phyloP scores from a whole-genome alignment of 345 rosid species.

The Excoecaria agallocha region DNA sequence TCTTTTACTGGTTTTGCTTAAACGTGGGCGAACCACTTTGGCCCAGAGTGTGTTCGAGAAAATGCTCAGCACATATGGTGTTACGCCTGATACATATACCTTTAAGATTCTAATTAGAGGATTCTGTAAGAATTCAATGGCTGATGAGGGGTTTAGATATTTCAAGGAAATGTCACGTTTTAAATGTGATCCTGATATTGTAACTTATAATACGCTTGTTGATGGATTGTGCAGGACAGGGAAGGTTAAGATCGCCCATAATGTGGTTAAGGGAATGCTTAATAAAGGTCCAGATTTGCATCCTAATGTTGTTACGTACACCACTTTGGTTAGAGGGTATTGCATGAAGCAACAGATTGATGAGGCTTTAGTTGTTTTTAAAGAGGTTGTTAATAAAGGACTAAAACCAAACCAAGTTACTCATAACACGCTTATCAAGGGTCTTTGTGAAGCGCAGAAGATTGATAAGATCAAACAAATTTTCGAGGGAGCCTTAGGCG shows the following conservation, averaged over 20 bases:
- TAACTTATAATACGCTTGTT: conserved; percentile 74
- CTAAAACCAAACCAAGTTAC: conserved; percentile 58
- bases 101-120: conserved; percentile 71
- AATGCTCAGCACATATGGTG: conserved; percentile 75
- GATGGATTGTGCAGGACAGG: conserved; percentile 83
- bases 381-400: conserved; percentile 49
- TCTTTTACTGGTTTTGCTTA: conserved; percentile 57
- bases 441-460: conserved; percentile 61
- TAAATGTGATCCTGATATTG: conserved; percentile 58
- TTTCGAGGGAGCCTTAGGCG: conserved; percentile 34
- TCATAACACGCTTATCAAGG: conserved; percentile 70
- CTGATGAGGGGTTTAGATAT: conserved; percentile 56
- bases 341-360: conserved; percentile 67
- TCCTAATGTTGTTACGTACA: conserved; percentile 69
- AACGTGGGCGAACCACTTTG: conserved; percentile 70
- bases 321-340: conserved; percentile 77
- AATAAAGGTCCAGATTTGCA: conserved; percentile 40
- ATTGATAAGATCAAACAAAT: conserved; percentile 55
- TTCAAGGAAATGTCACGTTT: conserved; percentile 56
- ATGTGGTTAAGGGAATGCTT: conserved; percentile 65
- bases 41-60: conserved; percentile 63
- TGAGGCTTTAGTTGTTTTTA: conserved; percentile 56
- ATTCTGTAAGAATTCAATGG: conserved; percentile 70
- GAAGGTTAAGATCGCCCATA: conserved; percentile 67
- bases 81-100: conserved; percentile 63